Evolutionary conservation across 208 protist genomes (phyloP).

Genomic region (Trypanosomatidae sp.): DNA sequence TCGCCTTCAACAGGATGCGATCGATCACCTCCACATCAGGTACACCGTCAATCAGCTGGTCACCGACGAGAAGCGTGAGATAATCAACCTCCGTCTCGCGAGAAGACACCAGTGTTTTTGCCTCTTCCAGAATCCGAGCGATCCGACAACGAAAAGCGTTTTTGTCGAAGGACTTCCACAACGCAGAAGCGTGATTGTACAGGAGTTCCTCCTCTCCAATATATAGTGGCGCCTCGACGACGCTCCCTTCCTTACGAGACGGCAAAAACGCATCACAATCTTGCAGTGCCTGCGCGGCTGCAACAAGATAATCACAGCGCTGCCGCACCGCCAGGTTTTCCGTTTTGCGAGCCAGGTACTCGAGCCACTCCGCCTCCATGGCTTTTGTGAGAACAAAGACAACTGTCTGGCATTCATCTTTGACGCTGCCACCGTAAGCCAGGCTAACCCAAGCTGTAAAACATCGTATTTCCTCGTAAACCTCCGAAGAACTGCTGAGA

Average conservation of each 20-base stretch:
- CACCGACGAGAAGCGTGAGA: slow-evolving; percentile 18
- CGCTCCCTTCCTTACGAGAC: slow-evolving; percentile 12
- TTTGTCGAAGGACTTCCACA: slow-evolving; percentile 28
- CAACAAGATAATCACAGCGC: slow-evolving; percentile 33
- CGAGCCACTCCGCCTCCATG: slow-evolving; percentile 51
- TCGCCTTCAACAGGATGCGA: slow-evolving; percentile 15
- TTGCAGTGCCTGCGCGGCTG: slow-evolving; percentile 35
- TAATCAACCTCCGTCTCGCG: slow-evolving; percentile 18
- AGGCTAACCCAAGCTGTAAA: slow-evolving; percentile 47
- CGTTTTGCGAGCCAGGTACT: slow-evolving; percentile 44
- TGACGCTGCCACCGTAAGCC: slow-evolving; percentile 27
- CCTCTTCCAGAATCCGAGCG: slow-evolving; percentile 17
- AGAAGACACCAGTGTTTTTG: slow-evolving; percentile 13
- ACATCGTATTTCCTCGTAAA: slow-evolving; percentile 27
- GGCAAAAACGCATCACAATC: slow-evolving; percentile 37
- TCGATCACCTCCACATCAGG: slow-evolving; percentile 15
- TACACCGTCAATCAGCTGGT: slow-evolving; percentile 16
- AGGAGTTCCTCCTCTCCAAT: slow-evolving; percentile 49
- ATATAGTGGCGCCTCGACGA: slow-evolving; percentile 26
- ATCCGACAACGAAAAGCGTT: slow-evolving; percentile 17
- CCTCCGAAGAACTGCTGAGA: slow-evolving; percentile 37
- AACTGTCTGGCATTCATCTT: slow-evolving; percentile 35
- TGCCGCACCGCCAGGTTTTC: slow-evolving; percentile 19
- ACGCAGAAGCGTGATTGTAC: slow-evolving; percentile 23
- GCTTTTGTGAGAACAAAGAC: slow-evolving; percentile 38